A percentile compares a stretch with the other conserved stretches of the same genome.
phyloP scores from a whole-genome alignment of 768 basidiomycete genomes.

The Lentinula edodes region DNA sequence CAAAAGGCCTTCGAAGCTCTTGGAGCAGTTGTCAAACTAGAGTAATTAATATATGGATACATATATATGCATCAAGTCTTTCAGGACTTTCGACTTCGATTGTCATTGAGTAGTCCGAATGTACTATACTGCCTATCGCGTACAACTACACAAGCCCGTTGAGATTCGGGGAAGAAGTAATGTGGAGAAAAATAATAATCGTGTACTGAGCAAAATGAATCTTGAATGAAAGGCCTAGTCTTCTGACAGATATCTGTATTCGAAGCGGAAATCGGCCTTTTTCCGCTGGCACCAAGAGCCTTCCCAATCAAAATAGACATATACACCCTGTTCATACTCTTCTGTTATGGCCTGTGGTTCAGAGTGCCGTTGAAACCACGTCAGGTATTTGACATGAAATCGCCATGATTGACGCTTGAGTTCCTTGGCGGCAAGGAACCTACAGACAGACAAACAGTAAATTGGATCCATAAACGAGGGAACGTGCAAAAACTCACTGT shows the following conservation, averaged over 20 bases:
- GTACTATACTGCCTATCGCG: not conserved
- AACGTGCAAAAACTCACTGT: slow-evolving; percentile 53
- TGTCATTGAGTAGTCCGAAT: slow-evolving; percentile 8
- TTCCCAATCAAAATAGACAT: slow-evolving; percentile 99
- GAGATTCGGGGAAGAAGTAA: not conserved
- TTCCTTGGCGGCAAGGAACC: slow-evolving; percentile 94
- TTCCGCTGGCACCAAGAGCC: slow-evolving; percentile 98
- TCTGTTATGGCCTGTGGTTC: slow-evolving; percentile 99
- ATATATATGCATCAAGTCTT: not conserved
- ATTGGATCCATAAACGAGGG: not conserved
- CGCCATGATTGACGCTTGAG: slow-evolving; percentile 98
- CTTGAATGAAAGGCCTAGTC: slow-evolving; percentile 42
- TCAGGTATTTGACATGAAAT: slow-evolving; percentile 98
- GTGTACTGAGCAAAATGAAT: not conserved
- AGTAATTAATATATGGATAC: slow-evolving; percentile 36
- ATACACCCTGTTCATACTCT: slow-evolving; percentile 98
- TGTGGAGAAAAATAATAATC: not conserved
- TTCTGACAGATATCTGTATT: slow-evolving; percentile 92
- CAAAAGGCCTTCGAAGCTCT: slow-evolving; percentile 85
- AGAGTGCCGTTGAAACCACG: slow-evolving; percentile 98
- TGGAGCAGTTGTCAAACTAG: slow-evolving; percentile 83
- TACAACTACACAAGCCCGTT: slow-evolving; percentile 9
- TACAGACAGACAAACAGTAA: slow-evolving; percentile 22
- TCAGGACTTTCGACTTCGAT: slow-evolving; percentile 6
- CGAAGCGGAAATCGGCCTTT: slow-evolving; percentile 97